A percentile compares a stretch with the other conserved stretches of the same genome.
These are phyloP conservation scores for Lentinula novae-zelandiae DNA, from an alignment of 1,284 basidiomycete species.

Conservation along the genomic window DNA sequence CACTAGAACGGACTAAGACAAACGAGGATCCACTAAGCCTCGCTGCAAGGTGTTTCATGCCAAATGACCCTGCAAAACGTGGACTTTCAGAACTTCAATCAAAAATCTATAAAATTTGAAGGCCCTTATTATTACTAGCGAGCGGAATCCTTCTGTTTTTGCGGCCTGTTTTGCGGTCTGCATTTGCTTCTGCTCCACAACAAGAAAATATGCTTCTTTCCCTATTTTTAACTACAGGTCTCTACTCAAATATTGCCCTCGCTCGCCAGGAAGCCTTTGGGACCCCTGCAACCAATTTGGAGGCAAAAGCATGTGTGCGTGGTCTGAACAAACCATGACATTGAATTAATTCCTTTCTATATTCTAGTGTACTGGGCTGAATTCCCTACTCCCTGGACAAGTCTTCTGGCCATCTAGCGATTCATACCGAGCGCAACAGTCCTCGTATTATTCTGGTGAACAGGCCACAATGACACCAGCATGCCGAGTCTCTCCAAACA, in stretches of 20 bases:
- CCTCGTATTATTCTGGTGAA: conserved; percentile 16
- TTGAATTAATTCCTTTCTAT: background rate
- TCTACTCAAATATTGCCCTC: background rate
- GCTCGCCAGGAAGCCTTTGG: background rate
- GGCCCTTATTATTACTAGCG: too few species aligned
- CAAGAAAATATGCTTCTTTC: background rate
- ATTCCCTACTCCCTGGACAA: conserved; percentile 3
- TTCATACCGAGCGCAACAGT: conserved; percentile 10
- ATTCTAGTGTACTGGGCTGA: background rate
- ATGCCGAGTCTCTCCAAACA: conserved; percentile 15
- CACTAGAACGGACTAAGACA: too few species aligned
- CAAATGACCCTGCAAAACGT: too few species aligned
- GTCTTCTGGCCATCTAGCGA: conserved; percentile 6
- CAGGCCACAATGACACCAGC: conserved; percentile 12
- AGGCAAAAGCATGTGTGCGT: background rate
- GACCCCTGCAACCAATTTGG: background rate
- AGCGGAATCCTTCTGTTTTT: too few species aligned
- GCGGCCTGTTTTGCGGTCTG: background rate
- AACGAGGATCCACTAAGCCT: too few species aligned
- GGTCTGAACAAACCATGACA: background rate
- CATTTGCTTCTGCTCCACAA: background rate
- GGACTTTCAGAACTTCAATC: too few species aligned
- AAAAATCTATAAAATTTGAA: too few species aligned
- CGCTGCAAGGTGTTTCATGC: too few species aligned
- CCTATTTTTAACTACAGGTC: background rate